phyloP scores from a whole-genome alignment of 768 basidiomycete species.

The Boletus subparvulus region DNA sequence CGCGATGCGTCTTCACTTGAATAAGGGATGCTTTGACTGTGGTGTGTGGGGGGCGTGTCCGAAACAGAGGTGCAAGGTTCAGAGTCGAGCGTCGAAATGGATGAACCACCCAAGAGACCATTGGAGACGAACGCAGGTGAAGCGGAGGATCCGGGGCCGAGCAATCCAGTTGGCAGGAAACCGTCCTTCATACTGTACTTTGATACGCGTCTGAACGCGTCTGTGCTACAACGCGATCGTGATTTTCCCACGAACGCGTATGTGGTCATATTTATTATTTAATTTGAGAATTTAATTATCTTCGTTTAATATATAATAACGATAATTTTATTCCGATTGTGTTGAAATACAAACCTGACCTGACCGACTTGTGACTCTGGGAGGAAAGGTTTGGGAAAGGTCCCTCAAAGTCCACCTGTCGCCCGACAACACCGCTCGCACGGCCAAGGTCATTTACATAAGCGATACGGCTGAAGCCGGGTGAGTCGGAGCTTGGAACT shows the following conservation, averaged over 20 bases:
- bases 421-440: too few species aligned
- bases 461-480: slow-evolving; percentile 31
- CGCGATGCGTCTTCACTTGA: background rate
- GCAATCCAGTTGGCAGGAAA: slow-evolving; percentile 28
- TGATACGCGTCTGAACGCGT: slow-evolving; percentile 5
- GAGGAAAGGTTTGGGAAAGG: too few species aligned
- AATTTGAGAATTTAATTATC: too few species aligned
- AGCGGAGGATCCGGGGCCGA: background rate
- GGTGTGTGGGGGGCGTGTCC: background rate
- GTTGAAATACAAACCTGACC: too few species aligned
- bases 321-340: too few species aligned
- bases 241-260: slow-evolving; percentile 23
- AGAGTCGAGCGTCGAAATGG: background rate
- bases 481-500: slow-evolving; percentile 28
- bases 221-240: slow-evolving; percentile 6
- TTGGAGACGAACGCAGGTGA: slow-evolving; percentile 28
- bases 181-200: background rate
- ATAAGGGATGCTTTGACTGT: background rate
- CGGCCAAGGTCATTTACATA: slow-evolving; percentile 19
- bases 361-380: too few species aligned
- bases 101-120: slow-evolving; percentile 29
- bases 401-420: too few species aligned
- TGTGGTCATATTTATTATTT: slow-evolving; percentile 1
- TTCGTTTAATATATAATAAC: too few species aligned
- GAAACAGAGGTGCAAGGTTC: background rate